These are phyloP conservation scores for Ceratocystis variospora DNA, from an alignment of 2,329 filamentous ascomycete genomes.

Conservation along the genomic window DNA sequence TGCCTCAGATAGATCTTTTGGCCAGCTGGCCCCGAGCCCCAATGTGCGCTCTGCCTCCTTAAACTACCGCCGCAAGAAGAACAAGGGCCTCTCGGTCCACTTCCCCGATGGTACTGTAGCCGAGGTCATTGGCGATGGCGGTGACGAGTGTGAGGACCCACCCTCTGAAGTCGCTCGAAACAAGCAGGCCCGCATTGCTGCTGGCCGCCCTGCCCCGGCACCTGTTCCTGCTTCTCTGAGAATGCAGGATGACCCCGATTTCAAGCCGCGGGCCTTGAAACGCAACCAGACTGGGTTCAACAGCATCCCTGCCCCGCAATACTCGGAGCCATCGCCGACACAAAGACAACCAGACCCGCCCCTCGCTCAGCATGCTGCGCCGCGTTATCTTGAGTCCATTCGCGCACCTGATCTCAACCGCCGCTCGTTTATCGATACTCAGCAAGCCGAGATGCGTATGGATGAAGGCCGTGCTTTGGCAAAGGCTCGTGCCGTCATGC, in stretches of 20 bases:
- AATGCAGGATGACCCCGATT: conserved; percentile 29
- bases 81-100: conserved; percentile 57
- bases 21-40: conserved; percentile 29
- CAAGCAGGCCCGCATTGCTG: conserved; percentile 28
- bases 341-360: conserved; percentile 21
- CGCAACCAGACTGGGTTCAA: conserved; percentile 44
- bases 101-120: conserved; percentile 56
- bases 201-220: conserved; percentile 21
- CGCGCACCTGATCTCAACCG: conserved; percentile 37
- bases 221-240: conserved; percentile 11
- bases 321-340: conserved; percentile 22
- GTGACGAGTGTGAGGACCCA: conserved; percentile 67
- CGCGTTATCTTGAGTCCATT: conserved; percentile 32
- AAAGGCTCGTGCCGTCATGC: conserved; percentile 28
- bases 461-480: conserved; percentile 47
- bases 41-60: conserved; percentile 28
- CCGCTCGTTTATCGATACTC: conserved; percentile 44
- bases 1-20: conserved; percentile 34
- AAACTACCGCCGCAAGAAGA: conserved; percentile 32
- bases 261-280: conserved; percentile 40
- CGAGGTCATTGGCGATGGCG: conserved; percentile 78
- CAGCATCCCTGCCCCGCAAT: not conserved
- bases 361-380: conserved; percentile 17
- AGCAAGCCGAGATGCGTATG: conserved; percentile 46
- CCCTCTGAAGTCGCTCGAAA: conserved; percentile 54